phyloP scores from a whole-genome alignment of 2,329 filamentous ascomycete genomes.

The Apiospora rasikravindrae region DNA sequence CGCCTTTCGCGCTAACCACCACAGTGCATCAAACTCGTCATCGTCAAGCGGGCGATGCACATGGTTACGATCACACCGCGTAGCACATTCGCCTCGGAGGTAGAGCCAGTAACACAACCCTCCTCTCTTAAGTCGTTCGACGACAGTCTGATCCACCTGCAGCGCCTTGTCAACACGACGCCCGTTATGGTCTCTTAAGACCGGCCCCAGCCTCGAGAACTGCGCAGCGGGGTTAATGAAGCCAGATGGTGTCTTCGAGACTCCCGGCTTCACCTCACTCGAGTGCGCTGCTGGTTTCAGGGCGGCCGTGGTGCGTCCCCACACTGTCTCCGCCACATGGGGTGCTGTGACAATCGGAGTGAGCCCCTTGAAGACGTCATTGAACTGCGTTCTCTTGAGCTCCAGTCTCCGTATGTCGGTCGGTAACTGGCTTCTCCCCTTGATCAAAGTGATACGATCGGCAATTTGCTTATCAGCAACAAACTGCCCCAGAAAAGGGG shows the following conservation, averaged over 20 bases:
- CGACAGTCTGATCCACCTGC: too few relatives aligned
- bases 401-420: not conserved
- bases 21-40: too few relatives aligned
- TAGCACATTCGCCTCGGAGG: not conserved
- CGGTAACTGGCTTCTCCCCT: not conserved
- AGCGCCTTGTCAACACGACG: too few relatives aligned
- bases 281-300: not conserved
- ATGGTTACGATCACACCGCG: too few relatives aligned
- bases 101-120: not conserved
- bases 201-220: not conserved
- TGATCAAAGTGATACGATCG: not conserved
- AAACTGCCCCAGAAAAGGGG: not conserved
- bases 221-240: not conserved
- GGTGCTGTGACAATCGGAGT: not conserved
- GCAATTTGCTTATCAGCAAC: not conserved
- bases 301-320: not conserved
- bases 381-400: not conserved
- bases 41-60: too few relatives aligned
- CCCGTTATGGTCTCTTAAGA: not conserved
- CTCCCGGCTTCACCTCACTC: not conserved
- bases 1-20: too few relatives aligned
- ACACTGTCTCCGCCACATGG: not conserved
- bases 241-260: not conserved
- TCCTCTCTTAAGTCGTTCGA: not conserved
- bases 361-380: conserved; percentile 1